Evolutionary conservation across 2,329 filamentous ascomycete genomes (phyloP).

Genomic region (Lanzia echinophila): DNA sequence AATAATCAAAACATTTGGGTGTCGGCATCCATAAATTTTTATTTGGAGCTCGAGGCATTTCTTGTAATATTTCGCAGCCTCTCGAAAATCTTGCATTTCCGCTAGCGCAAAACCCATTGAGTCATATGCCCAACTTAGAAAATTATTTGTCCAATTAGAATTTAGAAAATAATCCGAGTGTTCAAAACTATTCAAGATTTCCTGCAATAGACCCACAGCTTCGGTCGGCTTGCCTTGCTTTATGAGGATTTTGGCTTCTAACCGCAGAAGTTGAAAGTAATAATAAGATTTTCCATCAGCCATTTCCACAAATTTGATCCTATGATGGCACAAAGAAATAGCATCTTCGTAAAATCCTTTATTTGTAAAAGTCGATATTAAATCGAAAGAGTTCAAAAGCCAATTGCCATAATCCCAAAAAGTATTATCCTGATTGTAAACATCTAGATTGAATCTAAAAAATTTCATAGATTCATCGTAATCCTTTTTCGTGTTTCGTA

Average conservation of each 20-base stretch:
- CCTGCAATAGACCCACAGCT: not conserved
- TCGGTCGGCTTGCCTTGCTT: not conserved
- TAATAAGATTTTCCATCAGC: not conserved
- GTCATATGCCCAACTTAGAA: not conserved
- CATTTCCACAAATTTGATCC: not conserved
- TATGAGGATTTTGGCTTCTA: not conserved
- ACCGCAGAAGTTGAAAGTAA: not conserved
- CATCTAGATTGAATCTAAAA: not conserved
- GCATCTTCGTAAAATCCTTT: not conserved
- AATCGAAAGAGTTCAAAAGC: rapidly evolving
- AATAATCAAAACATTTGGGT: not conserved
- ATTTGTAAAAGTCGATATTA: not conserved
- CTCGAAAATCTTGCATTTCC: not conserved
- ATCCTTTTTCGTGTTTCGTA: too few species aligned
- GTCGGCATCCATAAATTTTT: rapidly evolving
- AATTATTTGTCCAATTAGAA: not conserved
- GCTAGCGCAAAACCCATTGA: not conserved
- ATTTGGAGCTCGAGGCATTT: not conserved
- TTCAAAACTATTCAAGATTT: not conserved
- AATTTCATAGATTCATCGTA: not conserved
- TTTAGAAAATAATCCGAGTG: not conserved
- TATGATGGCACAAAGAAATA: not conserved
- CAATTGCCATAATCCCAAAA: not conserved
- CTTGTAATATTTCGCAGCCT: not conserved
- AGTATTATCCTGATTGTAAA: not conserved